Percentiles rank a stretch among this genome's conserved stretches.
These are phyloP conservation scores for Apiospora pterosperma DNA, from an alignment of 2,329 filamentous ascomycete species.

Conservation along the genomic window DNA sequence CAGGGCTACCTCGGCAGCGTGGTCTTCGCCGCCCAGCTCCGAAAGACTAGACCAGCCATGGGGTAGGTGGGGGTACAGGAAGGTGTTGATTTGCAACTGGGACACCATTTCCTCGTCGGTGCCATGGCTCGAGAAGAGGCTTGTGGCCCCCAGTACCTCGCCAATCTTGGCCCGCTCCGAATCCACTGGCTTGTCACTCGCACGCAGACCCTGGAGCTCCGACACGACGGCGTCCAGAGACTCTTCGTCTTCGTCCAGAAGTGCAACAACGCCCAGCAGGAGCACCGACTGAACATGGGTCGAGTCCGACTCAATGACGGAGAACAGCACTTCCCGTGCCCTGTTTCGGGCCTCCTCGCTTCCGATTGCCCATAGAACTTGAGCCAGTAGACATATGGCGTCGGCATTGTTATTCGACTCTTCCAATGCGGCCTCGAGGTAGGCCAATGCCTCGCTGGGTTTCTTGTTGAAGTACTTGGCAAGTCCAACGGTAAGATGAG, in stretches of 20 bases:
- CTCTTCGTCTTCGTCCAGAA: conserved; percentile 76
- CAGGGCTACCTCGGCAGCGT: conserved; percentile 72
- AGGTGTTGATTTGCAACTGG: conserved; percentile 72
- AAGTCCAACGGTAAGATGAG: conserved; percentile 80
- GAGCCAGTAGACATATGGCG: conserved; percentile 80
- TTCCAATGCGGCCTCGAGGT: conserved; percentile 75
- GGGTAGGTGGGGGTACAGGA: conserved; percentile 76
- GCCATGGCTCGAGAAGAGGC: conserved; percentile 50
- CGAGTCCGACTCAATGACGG: conserved; percentile 69
- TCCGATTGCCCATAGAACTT: conserved; percentile 91
- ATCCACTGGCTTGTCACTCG: conserved; percentile 58
- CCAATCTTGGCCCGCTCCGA: conserved; percentile 68
- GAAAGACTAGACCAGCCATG: conserved; percentile 79
- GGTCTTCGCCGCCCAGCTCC: conserved; percentile 49
- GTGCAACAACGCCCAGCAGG: conserved; percentile 78
- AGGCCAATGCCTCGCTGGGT: conserved; percentile 67
- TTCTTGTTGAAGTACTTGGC: conserved; percentile 70
- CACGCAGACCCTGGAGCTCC: conserved; percentile 72
- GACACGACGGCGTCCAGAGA: conserved; percentile 76
- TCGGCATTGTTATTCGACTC: conserved; percentile 77
- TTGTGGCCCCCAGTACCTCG: conserved; percentile 72
- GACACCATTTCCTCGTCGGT: conserved; percentile 47
- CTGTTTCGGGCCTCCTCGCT: conserved; percentile 69
- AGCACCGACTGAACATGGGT: conserved; percentile 77
- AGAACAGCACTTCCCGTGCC: conserved; percentile 77